phyloP scores from a whole-genome alignment of 805 yeast genomes.

The Wickerhamiella vanderwaltii region DNA sequence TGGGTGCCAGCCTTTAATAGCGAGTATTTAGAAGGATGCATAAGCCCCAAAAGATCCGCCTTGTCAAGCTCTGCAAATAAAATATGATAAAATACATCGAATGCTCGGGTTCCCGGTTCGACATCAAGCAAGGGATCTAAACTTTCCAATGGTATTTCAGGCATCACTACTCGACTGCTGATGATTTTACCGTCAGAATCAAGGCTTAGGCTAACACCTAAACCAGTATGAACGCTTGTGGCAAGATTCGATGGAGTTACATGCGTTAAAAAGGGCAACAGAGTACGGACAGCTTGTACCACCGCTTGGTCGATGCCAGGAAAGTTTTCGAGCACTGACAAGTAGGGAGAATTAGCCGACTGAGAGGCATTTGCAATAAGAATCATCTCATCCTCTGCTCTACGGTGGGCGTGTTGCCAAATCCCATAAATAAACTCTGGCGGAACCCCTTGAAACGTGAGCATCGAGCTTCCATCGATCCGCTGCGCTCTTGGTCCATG shows the following conservation, averaged over 20 bases:
- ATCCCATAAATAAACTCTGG: conserved; percentile 25
- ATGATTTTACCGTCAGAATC: conserved; percentile 25
- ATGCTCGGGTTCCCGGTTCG: conserved; percentile 23
- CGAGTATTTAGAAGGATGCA: conserved; percentile 24
- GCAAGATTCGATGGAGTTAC: conserved; percentile 28
- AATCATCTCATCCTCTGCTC: conserved; percentile 32
- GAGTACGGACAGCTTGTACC: conserved; percentile 27
- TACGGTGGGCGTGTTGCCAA: conserved; percentile 31
- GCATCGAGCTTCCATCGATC: conserved; percentile 26
- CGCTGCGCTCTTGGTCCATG: conserved; percentile 15
- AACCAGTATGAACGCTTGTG: conserved; percentile 27
- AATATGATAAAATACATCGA: conserved; percentile 30
- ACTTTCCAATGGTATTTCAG: conserved; percentile 24
- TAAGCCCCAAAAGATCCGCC: conserved; percentile 24
- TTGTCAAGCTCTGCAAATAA: conserved; percentile 25
- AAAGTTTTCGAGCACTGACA: conserved; percentile 24
- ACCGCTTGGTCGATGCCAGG: conserved; percentile 29
- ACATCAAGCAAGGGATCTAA: conserved; percentile 26
- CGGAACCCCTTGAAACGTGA: conserved; percentile 27
- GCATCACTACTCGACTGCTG: conserved; percentile 23
- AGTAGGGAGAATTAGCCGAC: conserved; percentile 26
- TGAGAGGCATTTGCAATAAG: conserved; percentile 25
- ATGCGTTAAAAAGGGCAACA: conserved; percentile 30
- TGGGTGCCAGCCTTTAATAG: conserved; percentile 25
- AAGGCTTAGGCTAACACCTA: conserved; percentile 25